phyloP scores from a whole-genome alignment of 1,284 basidiomycete genomes.

The Trichosporon sp. region DNA sequence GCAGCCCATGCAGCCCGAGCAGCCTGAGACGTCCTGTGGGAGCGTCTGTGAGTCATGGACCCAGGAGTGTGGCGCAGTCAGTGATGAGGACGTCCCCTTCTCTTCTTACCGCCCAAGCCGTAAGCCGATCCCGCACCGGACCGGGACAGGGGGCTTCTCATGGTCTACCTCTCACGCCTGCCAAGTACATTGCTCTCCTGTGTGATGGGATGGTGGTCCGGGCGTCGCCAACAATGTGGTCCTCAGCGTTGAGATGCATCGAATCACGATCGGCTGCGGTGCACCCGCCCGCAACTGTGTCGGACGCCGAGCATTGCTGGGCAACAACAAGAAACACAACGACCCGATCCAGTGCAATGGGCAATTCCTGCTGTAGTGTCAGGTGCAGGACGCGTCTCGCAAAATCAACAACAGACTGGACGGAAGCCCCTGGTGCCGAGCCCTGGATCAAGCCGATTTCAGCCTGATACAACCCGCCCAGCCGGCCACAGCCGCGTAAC shows the following conservation, averaged over 20 bases:
- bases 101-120: background rate
- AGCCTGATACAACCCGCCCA: slow-evolving; percentile 11
- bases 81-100: background rate
- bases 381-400: background rate
- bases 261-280: background rate
- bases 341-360: background rate
- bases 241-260: background rate
- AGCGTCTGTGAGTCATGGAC: background rate
- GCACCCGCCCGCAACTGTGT: background rate
- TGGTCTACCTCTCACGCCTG: background rate
- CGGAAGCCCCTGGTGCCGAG: background rate
- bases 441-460: slow-evolving; percentile 16
- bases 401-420: background rate
- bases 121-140: slow-evolving; percentile 2
- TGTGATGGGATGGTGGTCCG: background rate
- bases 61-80: slow-evolving; percentile 1
- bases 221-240: background rate
- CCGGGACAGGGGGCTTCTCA: background rate
- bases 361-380: background rate
- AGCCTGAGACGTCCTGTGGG: background rate
- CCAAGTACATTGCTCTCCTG: slow-evolving; percentile 9
- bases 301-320: background rate
- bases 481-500: background rate
- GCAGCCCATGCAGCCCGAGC: background rate
- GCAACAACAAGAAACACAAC: background rate